Conservation (phyloP, 2,329 filamentous ascomycete species). For the Claviceps africana region DNA sequence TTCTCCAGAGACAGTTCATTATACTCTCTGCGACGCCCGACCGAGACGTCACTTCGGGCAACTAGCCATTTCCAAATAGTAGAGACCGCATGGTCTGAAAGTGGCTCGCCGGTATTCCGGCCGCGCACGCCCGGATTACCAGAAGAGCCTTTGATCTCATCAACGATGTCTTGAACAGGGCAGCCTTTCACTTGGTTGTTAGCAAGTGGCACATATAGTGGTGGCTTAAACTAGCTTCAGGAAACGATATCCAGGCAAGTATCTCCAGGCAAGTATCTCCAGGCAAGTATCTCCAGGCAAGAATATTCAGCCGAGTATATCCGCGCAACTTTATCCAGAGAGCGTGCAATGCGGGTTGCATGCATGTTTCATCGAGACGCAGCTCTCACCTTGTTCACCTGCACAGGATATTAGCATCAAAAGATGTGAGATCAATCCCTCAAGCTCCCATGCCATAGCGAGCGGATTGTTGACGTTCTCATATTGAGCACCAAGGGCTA, state of each 20-base stretch:
- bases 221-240: background rate
- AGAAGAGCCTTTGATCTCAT: slow-evolving; percentile 17
- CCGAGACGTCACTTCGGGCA: slow-evolving; percentile 21
- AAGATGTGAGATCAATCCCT: slow-evolving; percentile 23
- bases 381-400: slow-evolving; percentile 23
- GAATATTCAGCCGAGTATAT: too few species aligned
- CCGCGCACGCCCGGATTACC: slow-evolving; percentile 8
- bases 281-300: too few species aligned
- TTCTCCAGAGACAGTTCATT: slow-evolving; percentile 26
- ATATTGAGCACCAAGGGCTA: slow-evolving; percentile 11
- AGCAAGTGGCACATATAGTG: background rate
- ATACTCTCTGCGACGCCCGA: slow-evolving; percentile 18
- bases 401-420: slow-evolving; percentile 24
- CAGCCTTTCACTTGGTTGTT: slow-evolving; percentile 13
- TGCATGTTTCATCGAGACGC: slow-evolving; percentile 1
- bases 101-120: slow-evolving; percentile 4
- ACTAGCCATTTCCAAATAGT: slow-evolving; percentile 24
- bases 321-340: too few species aligned
- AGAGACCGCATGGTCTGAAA: slow-evolving; percentile 15
- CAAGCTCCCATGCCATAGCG: slow-evolving; percentile 24
- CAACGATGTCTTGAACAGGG: slow-evolving; percentile 17
- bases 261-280: too few species aligned
- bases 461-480: slow-evolving; percentile 8
- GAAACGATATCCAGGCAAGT: background rate
- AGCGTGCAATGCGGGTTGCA: background rate